Percentiles rank a stretch among this genome's conserved stretches.
Conservation (phyloP, 257 asterid species). For the Jacaranda copaia region DNA sequence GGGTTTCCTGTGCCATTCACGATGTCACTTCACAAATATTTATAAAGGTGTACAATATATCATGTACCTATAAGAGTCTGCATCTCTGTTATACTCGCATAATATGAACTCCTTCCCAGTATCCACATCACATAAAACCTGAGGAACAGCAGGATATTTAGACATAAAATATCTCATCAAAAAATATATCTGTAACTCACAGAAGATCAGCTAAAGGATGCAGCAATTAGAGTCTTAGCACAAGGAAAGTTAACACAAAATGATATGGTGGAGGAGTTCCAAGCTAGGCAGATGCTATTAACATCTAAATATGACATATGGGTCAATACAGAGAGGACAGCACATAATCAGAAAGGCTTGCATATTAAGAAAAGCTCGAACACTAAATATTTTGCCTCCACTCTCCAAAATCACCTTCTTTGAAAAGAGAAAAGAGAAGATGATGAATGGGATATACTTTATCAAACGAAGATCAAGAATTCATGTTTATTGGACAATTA, state of each 20-base stretch:
- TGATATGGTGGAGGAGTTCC: neutral
- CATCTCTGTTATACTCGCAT: constrained; percentile 98
- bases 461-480: neutral
- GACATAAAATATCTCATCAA: constrained; percentile 6
- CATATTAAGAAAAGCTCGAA: neutral
- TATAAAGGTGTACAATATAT: constrained; percentile 3
- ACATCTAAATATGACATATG: neutral
- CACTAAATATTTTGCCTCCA: neutral
- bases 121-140: constrained; percentile 87
- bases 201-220: constrained; percentile 7
- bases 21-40: constrained; percentile 5
- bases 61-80: constrained; percentile 90
- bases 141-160: constrained; percentile 24
- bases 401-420: neutral
- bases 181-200: neutral
- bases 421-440: neutral
- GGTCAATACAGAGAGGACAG: neutral
- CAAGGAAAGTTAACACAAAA: neutral
- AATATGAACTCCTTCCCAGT: constrained; percentile 86
- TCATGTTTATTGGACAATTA: neutral
- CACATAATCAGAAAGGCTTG: constrained; percentile 1
- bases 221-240: neutral
- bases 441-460: neutral
- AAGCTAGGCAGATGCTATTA: constrained; percentile 1
- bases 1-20: neutral